Conservation (phyloP, 176 grass and related monocot species). For the Oropetium thomaeum region DNA sequence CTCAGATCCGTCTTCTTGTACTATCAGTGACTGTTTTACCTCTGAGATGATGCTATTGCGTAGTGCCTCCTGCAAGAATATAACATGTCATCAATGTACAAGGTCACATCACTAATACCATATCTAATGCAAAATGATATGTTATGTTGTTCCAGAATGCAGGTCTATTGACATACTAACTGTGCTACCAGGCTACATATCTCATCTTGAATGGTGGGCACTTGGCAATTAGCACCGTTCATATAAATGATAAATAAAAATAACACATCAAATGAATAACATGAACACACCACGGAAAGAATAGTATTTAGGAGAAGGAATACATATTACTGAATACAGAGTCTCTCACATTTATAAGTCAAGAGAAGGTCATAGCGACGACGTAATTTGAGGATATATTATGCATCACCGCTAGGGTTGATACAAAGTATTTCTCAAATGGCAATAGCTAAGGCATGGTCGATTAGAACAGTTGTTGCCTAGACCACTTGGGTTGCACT, state of each 20-base stretch:
- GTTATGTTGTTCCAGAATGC: not conserved
- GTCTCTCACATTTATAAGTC: conserved; percentile 6
- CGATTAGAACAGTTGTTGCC: not conserved
- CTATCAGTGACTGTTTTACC: conserved; percentile 76
- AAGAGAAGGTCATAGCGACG: too few relatives aligned
- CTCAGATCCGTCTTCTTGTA: conserved; percentile 83
- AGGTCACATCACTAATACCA: not conserved
- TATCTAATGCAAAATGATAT: not conserved
- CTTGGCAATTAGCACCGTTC: conserved; percentile 13
- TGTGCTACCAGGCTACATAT: not conserved
- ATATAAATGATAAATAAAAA: not conserved
- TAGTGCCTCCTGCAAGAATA: conserved; percentile 59
- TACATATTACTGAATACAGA: not conserved
- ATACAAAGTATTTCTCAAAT: not conserved
- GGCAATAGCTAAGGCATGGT: not conserved
- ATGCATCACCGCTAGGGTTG: not conserved
- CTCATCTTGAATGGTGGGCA: conserved; percentile 4
- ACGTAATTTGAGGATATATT: too few relatives aligned
- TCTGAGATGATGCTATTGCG: conserved; percentile 59
- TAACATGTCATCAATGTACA: conserved; percentile 33
- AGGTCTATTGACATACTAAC: not conserved
- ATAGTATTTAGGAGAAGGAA: not conserved
- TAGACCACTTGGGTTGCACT: not conserved
- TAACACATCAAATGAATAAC: too few relatives aligned
- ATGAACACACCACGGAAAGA: not conserved